Conservation (phyloP, 2,329 filamentous ascomycete species). For the Nothopassalora personata region DNA sequence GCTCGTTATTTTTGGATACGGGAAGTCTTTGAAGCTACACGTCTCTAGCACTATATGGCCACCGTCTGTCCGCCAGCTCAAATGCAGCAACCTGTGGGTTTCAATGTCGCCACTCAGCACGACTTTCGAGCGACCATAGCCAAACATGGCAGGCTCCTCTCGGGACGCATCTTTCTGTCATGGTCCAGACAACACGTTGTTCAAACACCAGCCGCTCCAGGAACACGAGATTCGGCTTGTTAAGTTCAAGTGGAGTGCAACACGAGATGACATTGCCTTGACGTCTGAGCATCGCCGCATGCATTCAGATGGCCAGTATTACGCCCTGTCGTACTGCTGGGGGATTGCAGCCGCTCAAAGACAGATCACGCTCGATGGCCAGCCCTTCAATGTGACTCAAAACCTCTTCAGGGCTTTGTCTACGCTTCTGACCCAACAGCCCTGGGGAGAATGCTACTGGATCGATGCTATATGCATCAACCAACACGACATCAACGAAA, state of each 20-base stretch:
- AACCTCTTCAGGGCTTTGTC: not conserved
- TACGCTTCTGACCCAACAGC: no score
- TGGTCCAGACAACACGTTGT: not conserved
- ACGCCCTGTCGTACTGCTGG: not conserved
- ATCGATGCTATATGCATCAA: not conserved
- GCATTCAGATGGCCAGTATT: not conserved
- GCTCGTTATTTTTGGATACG: no score
- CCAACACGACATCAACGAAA: not conserved
- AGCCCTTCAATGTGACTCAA: not conserved
- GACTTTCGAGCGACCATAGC: no score
- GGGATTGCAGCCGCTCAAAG: not conserved
- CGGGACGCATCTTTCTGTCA: not conserved
- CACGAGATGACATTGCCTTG: not conserved
- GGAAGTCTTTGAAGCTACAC: no score
- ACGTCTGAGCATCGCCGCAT: not conserved
- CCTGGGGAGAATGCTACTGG: not conserved
- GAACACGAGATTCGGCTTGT: not conserved
- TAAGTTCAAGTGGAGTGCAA: not conserved
- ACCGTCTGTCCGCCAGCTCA: no score
- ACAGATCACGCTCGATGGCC: not conserved
- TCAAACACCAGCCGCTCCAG: not conserved
- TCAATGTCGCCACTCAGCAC: no score
- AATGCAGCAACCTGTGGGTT: no score
- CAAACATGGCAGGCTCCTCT: not conserved
- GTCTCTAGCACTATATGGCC: no score